Evolutionary conservation across 2,329 filamentous ascomycete genomes (phyloP), one percentile per base, ranked within the genome.

Genomic region (Fusarium concolor): DNA sequence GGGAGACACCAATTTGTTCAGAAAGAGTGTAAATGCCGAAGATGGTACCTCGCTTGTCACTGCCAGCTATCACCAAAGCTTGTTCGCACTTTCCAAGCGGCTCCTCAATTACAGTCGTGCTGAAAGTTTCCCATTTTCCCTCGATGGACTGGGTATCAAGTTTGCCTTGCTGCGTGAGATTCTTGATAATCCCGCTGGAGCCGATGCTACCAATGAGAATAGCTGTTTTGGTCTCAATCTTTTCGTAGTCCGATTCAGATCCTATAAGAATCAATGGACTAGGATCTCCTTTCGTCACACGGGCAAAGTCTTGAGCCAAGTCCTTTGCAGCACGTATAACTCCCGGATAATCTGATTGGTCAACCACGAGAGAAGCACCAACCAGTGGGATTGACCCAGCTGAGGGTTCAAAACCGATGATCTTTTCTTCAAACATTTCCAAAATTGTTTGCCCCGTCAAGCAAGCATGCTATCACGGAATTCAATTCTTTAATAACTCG

Each of bases 51-150:
- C 67, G 39, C 26, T 70, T 68, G 3, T 70, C 67, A 7, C 58
- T 65, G 1, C 67, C 67, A 6, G 49, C n/a, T 5, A 70, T 54
- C 0, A 56, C 22, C 5, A 70, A 3, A 15, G 45, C 59, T 10
- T 37, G 31, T 0, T 49, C 22, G 3, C 46, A 60, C 4, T 14
- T 8, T 0, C 26, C 57, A 0, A 51, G 1, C 2, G 41, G 38
- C 3, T 31, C 15, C 3, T 64, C 24, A 5, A 57, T 6, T 3
- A 33, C 2, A 1, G 1, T 7, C 2, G 67, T 70, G 11, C 7
- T 45, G 8, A 70, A 70, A 0, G 54, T 57, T 9, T 70, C 67
- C 67, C 67, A 70, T 50, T 58, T 70, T 2, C 67, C 58, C 1
- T 22, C 8, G 9, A 70, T 55, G 0, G 3, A 22, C 2, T 45